Conservation (phyloP, 352 stramenopile species). For the Globisporangium perplexum region DNA sequence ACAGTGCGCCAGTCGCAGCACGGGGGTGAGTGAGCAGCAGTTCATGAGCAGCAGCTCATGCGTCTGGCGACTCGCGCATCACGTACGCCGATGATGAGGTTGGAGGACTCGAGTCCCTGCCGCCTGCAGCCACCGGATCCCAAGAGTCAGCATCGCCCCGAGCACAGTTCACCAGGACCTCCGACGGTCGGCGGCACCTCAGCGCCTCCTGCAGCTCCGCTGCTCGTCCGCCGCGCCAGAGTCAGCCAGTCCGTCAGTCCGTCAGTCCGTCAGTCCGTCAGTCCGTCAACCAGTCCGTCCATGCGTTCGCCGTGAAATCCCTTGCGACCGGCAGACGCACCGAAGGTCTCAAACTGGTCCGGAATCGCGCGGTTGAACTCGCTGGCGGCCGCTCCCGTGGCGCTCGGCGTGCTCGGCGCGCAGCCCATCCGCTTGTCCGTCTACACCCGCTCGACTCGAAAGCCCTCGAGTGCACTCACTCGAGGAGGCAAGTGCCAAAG, state of each 20-base stretch:
- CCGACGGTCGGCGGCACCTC: slow-evolving; percentile 15
- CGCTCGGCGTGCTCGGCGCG: slow-evolving; percentile 9
- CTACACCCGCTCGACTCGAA: no score
- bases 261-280: not conserved
- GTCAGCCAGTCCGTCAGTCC: no score
- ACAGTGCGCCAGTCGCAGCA: not conserved
- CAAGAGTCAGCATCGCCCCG: not conserved
- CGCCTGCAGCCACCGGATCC: slow-evolving; percentile 15
- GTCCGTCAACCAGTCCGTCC: not conserved
- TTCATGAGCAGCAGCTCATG: not conserved
- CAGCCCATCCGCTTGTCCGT: slow-evolving; percentile 25
- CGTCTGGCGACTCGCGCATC: not conserved
- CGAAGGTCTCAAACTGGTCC: slow-evolving; percentile 59
- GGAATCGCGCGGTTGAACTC: slow-evolving; percentile 38
- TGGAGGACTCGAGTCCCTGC: slow-evolving; percentile 55
- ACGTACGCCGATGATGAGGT: slow-evolving; percentile 63
- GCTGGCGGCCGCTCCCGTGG: not conserved
- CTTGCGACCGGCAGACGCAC: slow-evolving; percentile 21
- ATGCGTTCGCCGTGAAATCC: slow-evolving; percentile 4
- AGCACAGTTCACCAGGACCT: not conserved
- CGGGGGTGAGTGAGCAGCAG: not conserved
- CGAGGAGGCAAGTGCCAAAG: not conserved
- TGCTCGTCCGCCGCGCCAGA: slow-evolving; percentile 12
- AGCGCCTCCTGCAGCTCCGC: slow-evolving; percentile 62
- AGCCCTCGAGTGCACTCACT: not conserved